phyloP scores from a whole-genome alignment of 805 yeast genomes.

The Ogataea kodamae region DNA sequence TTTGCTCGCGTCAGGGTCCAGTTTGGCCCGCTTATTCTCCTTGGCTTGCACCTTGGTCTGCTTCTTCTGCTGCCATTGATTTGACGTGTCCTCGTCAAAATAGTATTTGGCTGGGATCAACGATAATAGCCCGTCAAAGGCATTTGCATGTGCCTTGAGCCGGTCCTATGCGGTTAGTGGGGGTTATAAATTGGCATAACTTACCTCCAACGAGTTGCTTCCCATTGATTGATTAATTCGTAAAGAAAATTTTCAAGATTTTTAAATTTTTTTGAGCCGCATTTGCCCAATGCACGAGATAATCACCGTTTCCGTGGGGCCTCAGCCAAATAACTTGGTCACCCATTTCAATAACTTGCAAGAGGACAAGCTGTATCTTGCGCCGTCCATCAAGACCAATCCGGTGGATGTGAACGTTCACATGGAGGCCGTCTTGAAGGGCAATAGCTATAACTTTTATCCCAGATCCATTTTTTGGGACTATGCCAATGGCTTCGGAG shows the following conservation, averaged over 20 bases:
- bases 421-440: constrained; percentile 39
- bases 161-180: constrained; percentile 50
- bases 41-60: constrained; percentile 61
- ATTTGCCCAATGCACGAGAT: constrained; percentile 61
- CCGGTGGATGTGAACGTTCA: constrained; percentile 44
- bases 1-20: constrained; percentile 60
- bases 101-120: constrained; percentile 92
- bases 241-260: constrained; percentile 5
- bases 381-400: constrained; percentile 24
- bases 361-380: constrained; percentile 61
- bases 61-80: constrained; percentile 88
- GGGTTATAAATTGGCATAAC: constrained; percentile 1
- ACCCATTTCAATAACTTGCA: constrained; percentile 82
- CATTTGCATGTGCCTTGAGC: constrained; percentile 69
- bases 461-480: constrained; percentile 88
- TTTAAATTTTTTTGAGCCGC: constrained; percentile 16
- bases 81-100: constrained; percentile 83
- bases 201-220: constrained; percentile 10
- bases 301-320: constrained; percentile 69
- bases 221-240: constrained; percentile 5
- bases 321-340: constrained; percentile 66
- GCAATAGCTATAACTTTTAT: constrained; percentile 56
- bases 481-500: constrained; percentile 69
- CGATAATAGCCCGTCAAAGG: constrained; percentile 86
- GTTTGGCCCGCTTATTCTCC: constrained; percentile 61